Evolutionary conservation across 1,284 basidiomycete genomes (phyloP), one percentile per base, ranked within the genome.

Genomic region (Serendipita sp.): DNA sequence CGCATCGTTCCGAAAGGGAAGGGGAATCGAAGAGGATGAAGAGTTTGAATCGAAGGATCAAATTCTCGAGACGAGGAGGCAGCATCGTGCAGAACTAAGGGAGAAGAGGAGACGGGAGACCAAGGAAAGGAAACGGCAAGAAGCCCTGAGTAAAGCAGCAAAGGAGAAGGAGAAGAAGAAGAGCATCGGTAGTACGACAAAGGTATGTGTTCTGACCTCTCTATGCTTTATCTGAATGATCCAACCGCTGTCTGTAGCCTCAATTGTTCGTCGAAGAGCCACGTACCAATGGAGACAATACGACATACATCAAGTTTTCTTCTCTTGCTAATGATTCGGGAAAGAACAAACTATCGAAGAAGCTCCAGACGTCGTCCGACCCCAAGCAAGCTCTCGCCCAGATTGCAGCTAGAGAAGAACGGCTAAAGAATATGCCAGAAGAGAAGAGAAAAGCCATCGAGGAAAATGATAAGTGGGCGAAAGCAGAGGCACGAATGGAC

Each of bases 91-190:
- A 1, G 82, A 85, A 44, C 79, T 95, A 78, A 79, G 92, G 32
- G 93, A 95, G 71, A 79, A 84, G 64, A 76, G 93, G 67, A 73
- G 92, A 71, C 88, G 87, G 70, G 88, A 90, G 76, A 88, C 88
- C 26, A 87, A 80, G 71, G 91, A 93, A 74, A 88, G 88, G 74
- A 84, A 85, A 60, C 71, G 76, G 65, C 78, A 75, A 61, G 83
- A 84, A 70, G 79, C 45, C n/a, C 12, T 38, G 35, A 12, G 1
- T 38, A 38, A 38, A 38, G 35, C 35, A 5, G 53, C 82, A 63
- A 82, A 79, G 67, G 69, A 71, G 38, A 75, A 74, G 66, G 73
- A 74, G 3, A 78, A 76, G 72, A 76, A 77, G 63, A 78, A 77
- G 60, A 78, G 75, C 69, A 74, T 67, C 70, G 69, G 68, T 70